These are phyloP conservation scores for Trichoderma pleuroti DNA, from an alignment of 2,329 filamentous ascomycete species.

Conservation along the genomic window DNA sequence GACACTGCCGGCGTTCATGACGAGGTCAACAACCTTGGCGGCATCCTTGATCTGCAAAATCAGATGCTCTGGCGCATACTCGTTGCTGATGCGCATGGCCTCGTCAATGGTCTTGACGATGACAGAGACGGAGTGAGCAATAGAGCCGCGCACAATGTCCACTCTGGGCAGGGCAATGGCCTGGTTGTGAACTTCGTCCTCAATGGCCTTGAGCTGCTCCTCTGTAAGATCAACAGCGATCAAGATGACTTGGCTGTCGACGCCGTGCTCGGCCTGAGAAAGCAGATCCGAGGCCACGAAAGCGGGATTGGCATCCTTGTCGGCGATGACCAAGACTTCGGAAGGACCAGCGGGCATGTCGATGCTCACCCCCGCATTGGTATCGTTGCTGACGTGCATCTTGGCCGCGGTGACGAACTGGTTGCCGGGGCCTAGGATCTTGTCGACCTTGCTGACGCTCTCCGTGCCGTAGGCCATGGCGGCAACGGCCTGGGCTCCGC, in stretches of 20 bases:
- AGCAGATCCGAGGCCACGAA: slow-evolving; percentile 95
- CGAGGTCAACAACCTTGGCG: slow-evolving; percentile 67
- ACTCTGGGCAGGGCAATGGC: slow-evolving; percentile 83
- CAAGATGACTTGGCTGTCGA: slow-evolving; percentile 91
- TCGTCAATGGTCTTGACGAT: slow-evolving; percentile 66
- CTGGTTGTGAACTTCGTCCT: slow-evolving; percentile 85
- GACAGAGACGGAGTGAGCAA: slow-evolving; percentile 88
- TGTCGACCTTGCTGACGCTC: slow-evolving; percentile 93
- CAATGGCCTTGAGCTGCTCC: slow-evolving; percentile 72
- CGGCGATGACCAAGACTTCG: slow-evolving; percentile 93
- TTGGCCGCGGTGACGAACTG: slow-evolving; percentile 98
- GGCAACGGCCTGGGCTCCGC: slow-evolving; percentile 91
- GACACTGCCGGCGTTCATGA: slow-evolving; percentile 92
- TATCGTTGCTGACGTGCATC: slow-evolving; percentile 98
- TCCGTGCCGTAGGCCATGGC: slow-evolving; percentile 97
- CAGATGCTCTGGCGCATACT: slow-evolving; percentile 93
- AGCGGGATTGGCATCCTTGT: slow-evolving; percentile 80
- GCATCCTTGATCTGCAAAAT: slow-evolving; percentile 86
- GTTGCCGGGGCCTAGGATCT: slow-evolving; percentile 96
- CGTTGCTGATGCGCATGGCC: slow-evolving; percentile 80
- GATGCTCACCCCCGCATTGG: slow-evolving; percentile 89
- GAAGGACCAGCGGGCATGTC: slow-evolving; percentile 98
- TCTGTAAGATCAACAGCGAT: slow-evolving; percentile 80
- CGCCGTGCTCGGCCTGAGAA: slow-evolving; percentile 93
- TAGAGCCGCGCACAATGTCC: slow-evolving; percentile 86